phyloP scores from a whole-genome alignment of 257 asterid species.

The Linderniella brevidens region DNA sequence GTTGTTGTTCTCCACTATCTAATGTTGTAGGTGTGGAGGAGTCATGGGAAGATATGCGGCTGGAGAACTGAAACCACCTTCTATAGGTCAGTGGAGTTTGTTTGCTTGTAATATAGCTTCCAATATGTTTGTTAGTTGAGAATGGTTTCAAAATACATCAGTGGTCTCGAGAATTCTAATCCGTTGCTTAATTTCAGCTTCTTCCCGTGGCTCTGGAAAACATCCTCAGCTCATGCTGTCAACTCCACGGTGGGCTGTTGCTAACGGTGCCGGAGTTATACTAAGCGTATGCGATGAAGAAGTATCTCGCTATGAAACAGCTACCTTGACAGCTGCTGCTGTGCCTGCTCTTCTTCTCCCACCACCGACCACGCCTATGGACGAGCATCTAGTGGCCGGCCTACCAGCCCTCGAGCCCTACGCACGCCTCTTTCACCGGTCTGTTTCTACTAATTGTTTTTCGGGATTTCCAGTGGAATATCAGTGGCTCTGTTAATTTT shows the following conservation, averaged over 20 bases:
- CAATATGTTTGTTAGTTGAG: neutral
- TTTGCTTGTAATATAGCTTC: neutral
- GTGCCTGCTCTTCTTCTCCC: conserved; percentile 98
- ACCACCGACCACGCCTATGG: conserved; percentile 91
- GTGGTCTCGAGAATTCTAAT: too few species aligned
- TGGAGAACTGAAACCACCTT: conserved; percentile 94
- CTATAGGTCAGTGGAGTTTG: conserved; percentile 51
- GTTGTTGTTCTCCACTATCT: conserved; percentile 2
- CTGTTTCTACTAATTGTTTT: conserved; percentile 11
- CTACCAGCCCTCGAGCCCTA: conserved; percentile 99
- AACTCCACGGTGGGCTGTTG: conserved; percentile 99
- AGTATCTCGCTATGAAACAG: conserved; percentile 95
- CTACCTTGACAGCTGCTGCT: conserved; percentile 89
- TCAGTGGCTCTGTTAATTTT: conserved; percentile 5
- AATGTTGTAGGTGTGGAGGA: conserved; percentile 82
- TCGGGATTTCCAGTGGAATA: conserved; percentile 1
- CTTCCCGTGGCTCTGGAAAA: conserved; percentile 96
- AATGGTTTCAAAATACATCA: too few species aligned
- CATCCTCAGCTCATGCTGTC: conserved; percentile 96
- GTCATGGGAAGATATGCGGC: conserved; percentile 99
- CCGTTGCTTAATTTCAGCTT: conserved; percentile 26
- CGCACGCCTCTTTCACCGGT: conserved; percentile 92
- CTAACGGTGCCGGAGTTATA: conserved; percentile 98
- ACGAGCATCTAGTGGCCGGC: conserved; percentile 97
- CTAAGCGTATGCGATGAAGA: conserved; percentile 97